These are phyloP conservation scores for Fomes fomentarius DNA, from an alignment of 1,284 basidiomycete species.

Conservation along the genomic window DNA sequence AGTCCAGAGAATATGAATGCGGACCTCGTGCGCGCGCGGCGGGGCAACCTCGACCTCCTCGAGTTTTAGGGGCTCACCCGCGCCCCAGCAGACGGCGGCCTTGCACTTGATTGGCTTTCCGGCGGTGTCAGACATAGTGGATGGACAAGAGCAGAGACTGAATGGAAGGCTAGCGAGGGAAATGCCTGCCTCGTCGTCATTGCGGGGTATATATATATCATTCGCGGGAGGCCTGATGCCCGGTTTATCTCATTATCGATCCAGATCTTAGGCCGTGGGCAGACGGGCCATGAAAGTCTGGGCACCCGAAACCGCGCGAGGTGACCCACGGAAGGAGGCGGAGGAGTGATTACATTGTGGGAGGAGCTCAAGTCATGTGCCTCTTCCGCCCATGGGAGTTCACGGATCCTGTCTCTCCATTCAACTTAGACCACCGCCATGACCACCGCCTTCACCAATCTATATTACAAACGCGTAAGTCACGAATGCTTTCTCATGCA, in stretches of 20 bases:
- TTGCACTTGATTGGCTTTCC: conserved; percentile 90
- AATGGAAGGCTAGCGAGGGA: conserved; percentile 2
- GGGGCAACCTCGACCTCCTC: conserved; percentile 95
- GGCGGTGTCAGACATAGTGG: conserved; percentile 63
- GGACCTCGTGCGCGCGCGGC: conserved; percentile 89
- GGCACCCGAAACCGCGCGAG: conserved; percentile 13
- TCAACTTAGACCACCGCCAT: conserved; percentile 37
- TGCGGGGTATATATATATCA: conserved; percentile 21
- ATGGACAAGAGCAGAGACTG: conserved; percentile 11
- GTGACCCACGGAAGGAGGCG: conserved; percentile 17
- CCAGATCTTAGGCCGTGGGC: background rate
- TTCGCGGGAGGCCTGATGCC: conserved; percentile 13
- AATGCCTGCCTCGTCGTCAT: conserved; percentile 9
- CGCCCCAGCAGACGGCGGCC: conserved; percentile 96
- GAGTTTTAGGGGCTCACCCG: conserved; percentile 86
- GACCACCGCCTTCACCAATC: conserved; percentile 76
- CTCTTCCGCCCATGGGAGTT: background rate
- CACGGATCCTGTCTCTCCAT: conserved; percentile 6
- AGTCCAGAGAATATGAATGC: conserved; percentile 90
- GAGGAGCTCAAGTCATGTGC: conserved; percentile 11
- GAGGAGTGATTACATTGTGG: conserved; percentile 15
- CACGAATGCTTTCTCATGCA: background rate
- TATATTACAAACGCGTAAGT: conserved; percentile 82
- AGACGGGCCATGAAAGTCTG: conserved; percentile 1
- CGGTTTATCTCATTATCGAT: conserved; percentile 32